phyloP scores from a whole-genome alignment of 371 early-diverging fungal genomes.

The Rhizomucor pusillus region DNA sequence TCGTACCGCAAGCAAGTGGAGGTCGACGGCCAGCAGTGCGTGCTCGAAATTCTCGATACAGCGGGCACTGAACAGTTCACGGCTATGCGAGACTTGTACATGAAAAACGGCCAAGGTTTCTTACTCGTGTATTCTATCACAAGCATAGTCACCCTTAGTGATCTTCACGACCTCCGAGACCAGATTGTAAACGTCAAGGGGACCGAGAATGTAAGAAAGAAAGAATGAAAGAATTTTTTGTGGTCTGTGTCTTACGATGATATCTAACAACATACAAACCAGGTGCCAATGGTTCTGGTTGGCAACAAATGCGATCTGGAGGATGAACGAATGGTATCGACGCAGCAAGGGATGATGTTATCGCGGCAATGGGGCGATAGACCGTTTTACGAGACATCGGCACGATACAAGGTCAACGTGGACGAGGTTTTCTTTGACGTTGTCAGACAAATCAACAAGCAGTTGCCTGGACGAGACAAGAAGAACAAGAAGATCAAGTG shows the following conservation, averaged over 20 bases:
- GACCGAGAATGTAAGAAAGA: slow-evolving; percentile 64
- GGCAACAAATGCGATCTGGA: slow-evolving; percentile 90
- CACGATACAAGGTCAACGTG: slow-evolving; percentile 81
- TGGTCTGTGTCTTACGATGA: too few relatives aligned
- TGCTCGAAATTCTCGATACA: slow-evolving; percentile 90
- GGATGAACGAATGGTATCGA: slow-evolving; percentile 74
- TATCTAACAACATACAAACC: too few relatives aligned
- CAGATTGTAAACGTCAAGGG: slow-evolving; percentile 86
- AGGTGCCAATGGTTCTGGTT: slow-evolving; percentile 85
- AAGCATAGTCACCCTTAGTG: slow-evolving; percentile 77
- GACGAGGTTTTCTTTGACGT: slow-evolving; percentile 72
- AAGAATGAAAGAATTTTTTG: background rate
- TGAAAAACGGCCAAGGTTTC: slow-evolving; percentile 92
- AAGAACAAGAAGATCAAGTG: slow-evolving; percentile 3
- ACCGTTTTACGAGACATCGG: slow-evolving; percentile 85
- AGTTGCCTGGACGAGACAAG: slow-evolving; percentile 13
- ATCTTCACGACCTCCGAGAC: slow-evolving; percentile 73
- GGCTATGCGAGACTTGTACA: slow-evolving; percentile 91
- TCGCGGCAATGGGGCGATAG: slow-evolving; percentile 72
- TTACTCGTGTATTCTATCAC: slow-evolving; percentile 85
- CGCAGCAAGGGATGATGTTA: slow-evolving; percentile 61
- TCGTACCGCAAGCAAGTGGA: slow-evolving; percentile 88
- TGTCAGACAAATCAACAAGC: slow-evolving; percentile 57
- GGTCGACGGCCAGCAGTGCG: slow-evolving; percentile 83
- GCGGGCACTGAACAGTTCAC: slow-evolving; percentile 90